phyloP scores from a whole-genome alignment of 257 asterid genomes.

The Forsythia viridissima region DNA sequence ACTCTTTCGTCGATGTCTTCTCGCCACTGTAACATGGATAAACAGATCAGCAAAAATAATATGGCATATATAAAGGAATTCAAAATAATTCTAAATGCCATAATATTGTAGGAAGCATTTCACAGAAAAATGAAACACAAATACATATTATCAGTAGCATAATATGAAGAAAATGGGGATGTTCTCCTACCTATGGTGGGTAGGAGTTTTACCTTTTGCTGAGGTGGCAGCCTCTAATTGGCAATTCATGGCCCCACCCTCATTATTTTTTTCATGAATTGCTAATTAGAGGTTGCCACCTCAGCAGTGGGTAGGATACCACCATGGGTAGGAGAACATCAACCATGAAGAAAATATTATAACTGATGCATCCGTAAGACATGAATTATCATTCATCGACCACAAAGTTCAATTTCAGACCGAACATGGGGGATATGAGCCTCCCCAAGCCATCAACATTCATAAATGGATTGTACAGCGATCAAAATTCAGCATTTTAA shows the following conservation, averaged over 20 bases:
- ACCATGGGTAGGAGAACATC: no score
- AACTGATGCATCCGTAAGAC: background rate
- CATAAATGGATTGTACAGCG: background rate
- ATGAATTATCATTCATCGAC: background rate
- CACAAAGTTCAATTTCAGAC: background rate
- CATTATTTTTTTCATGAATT: no score
- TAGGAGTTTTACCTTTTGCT: no score
- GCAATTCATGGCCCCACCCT: no score
- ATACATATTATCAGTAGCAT: background rate
- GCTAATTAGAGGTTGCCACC: no score
- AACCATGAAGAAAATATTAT: background rate
- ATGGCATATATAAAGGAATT: background rate
- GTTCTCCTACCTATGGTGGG: no score
- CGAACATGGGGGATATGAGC: background rate
- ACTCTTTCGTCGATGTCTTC: slow-evolving; percentile 71
- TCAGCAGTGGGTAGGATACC: no score
- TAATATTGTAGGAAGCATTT: background rate
- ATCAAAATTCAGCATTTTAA: background rate
- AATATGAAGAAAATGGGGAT: background rate
- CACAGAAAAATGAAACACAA: background rate
- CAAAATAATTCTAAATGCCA: background rate
- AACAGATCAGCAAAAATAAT: slow-evolving; percentile 18
- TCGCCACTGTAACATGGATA: slow-evolving; percentile 72
- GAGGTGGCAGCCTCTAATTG: no score
- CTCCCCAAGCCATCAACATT: background rate